Evolutionary conservation across 768 basidiomycete species (phyloP), one percentile per base, ranked within the genome.

Genomic region (Pholiota conissans): DNA sequence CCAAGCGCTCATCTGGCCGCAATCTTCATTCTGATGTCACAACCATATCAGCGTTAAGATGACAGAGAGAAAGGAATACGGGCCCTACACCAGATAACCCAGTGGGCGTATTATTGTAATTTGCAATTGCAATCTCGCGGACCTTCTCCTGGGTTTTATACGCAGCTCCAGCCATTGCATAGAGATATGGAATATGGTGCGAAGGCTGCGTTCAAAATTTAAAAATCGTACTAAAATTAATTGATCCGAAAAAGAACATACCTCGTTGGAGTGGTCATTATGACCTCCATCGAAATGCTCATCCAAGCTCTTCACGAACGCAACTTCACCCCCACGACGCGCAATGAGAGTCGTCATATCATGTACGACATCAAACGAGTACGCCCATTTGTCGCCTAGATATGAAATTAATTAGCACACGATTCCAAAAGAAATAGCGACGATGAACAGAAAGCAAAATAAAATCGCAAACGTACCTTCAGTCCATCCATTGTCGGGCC

Each of bases 1-100:
- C 91, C 91, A 93, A 0, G 91, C 89, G 63, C 88, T 90, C 91
- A 93, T 93, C 68, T 94, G 91, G 1, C 91, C 91, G 61, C 91
- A 93, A 66, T 94, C 91, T 68, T 94, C 91, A 63, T 93, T 94
- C 87, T 91, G 58, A 9, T 27, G 16, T 29, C n/a, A 13, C 14
- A 29, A 28, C 14, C 6, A 53, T n/a, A n/a, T 7, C 5, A 50
- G 45, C 6, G n/a, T n/a, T n/a, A 2, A 28, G 6, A 50, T 42
- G 22, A 32, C 2, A 52, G 20, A 52, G 14, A 30, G 34, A 13
- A 35, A 45, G 11, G 8, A 11, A 14, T 10, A n/a, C 14, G n/a
- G n/a, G 13, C 71, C 80, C 20, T 65, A 90, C 90, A 14, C 91
- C 91, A 4, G 89, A 84, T 3, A 94, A 73, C 1, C 92, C 91